phyloP scores from a whole-genome alignment of 2,329 filamentous ascomycete genomes.

The Geosmithia flava region DNA sequence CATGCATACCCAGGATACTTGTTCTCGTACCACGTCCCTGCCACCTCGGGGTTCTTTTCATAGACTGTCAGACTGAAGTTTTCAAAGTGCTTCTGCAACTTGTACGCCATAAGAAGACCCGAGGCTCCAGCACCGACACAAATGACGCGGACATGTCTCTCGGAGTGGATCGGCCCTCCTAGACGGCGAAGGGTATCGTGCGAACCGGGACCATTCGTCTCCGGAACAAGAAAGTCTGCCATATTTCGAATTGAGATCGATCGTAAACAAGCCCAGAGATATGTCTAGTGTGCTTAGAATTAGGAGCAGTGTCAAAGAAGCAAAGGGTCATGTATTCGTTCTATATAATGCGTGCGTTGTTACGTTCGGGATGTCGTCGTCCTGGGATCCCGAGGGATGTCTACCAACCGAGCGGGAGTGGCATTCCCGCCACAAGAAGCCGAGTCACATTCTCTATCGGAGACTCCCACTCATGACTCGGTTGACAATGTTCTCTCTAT shows the following conservation, averaged over 20 bases:
- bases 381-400: too few species aligned
- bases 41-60: conserved; percentile 36
- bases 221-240: conserved; percentile 5
- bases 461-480: neutral
- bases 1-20: conserved; percentile 22
- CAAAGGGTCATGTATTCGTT: neutral
- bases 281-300: too few species aligned
- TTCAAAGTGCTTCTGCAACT: conserved; percentile 32
- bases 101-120: conserved; percentile 14
- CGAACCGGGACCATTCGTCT: conserved; percentile 6
- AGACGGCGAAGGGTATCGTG: conserved; percentile 7
- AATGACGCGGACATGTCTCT: conserved; percentile 9
- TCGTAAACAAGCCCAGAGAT: too few species aligned
- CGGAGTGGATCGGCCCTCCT: conserved; percentile 7
- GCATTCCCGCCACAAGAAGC: neutral
- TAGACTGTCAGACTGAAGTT: conserved; percentile 27
- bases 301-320: neutral
- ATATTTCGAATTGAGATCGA: too few species aligned
- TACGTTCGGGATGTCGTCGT: neutral
- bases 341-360: too few species aligned
- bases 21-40: conserved; percentile 40
- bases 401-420: neutral
- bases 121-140: conserved; percentile 16
- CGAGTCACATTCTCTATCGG: neutral
- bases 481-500: neutral